A percentile compares a stretch with the other conserved stretches of the same genome.
Conservation (phyloP, 805 yeast genomes). For the Pichia heedii region DNA sequence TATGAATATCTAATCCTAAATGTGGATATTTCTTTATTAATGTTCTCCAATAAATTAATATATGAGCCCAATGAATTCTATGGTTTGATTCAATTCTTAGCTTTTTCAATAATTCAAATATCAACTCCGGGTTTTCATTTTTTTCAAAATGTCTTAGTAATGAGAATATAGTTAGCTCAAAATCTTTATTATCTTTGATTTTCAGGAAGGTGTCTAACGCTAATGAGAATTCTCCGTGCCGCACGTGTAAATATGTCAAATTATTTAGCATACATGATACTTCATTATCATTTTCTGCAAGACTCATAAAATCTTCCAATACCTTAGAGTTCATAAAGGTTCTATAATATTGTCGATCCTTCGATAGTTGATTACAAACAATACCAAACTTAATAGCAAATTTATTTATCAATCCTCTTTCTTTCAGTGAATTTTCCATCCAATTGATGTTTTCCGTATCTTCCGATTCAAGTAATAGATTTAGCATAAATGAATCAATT, state of each 20-base stretch:
- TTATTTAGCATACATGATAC: constrained; percentile 8
- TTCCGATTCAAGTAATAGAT: constrained; percentile 14
- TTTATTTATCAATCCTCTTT: constrained; percentile 8
- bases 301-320: constrained; percentile 10
- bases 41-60: constrained; percentile 16
- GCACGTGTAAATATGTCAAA: constrained; percentile 15
- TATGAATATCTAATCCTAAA: constrained; percentile 13
- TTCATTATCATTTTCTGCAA: constrained; percentile 7
- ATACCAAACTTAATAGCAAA: constrained; percentile 12
- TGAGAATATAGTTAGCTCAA: constrained; percentile 8
- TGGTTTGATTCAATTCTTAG: constrained; percentile 19
- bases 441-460: constrained; percentile 16
- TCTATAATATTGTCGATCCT: constrained; percentile 5
- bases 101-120: constrained; percentile 17
- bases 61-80: constrained; percentile 13
- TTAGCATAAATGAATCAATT: constrained; percentile 19
- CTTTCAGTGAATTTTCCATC: constrained; percentile 13
- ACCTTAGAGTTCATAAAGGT: constrained; percentile 11
- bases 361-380: constrained; percentile 11
- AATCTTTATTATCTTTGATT: constrained; percentile 4
- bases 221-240: constrained; percentile 10
- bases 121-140: constrained; percentile 15
- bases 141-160: constrained; percentile 14
- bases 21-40: constrained; percentile 16
- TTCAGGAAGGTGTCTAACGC: constrained; percentile 6